Conservation (phyloP, 2,329 filamentous ascomycete genomes). For the Cadophora sp. region DNA sequence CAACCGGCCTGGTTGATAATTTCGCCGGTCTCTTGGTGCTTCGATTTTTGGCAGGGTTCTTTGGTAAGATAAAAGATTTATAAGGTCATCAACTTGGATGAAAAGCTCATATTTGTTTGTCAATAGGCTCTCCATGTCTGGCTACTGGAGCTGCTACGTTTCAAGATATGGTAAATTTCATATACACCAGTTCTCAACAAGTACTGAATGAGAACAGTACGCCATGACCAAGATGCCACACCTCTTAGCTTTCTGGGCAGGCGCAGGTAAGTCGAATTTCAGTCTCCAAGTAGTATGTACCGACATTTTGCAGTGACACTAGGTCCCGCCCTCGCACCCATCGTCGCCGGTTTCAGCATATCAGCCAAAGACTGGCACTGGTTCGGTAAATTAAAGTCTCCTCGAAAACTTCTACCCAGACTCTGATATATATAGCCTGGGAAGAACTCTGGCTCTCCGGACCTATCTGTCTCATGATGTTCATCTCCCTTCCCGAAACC, state of each 20-base stretch:
- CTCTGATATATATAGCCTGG: conserved; percentile 45
- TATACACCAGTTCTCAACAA: neutral
- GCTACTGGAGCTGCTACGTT: conserved; percentile 12
- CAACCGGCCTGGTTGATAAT: conserved; percentile 64
- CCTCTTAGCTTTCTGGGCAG: conserved; percentile 7
- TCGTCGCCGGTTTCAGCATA: conserved; percentile 64
- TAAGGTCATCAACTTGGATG: no score
- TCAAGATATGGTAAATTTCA: neutral
- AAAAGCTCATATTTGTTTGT: no score
- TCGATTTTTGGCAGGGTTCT: conserved; percentile 68
- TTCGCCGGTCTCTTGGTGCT: conserved; percentile 66
- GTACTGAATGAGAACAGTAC: neutral
- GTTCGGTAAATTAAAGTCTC: conserved; percentile 37
- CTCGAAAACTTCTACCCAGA: no score
- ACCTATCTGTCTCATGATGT: conserved; percentile 62
- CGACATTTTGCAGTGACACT: neutral
- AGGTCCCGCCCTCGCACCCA: conserved; percentile 61
- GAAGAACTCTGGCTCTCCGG: conserved; percentile 65
- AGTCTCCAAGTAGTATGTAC: no score
- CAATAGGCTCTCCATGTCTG: neutral
- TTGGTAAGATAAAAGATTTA: conserved; percentile 46
- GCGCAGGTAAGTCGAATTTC: neutral
- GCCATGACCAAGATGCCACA: conserved; percentile 46
- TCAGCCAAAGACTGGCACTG: conserved; percentile 63
- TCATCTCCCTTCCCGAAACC: conserved; percentile 68